Percentiles rank a stretch among this genome's conserved stretches.
Conservation (phyloP, 2,329 filamentous ascomycete genomes). For the Aureobasidium sp. region DNA sequence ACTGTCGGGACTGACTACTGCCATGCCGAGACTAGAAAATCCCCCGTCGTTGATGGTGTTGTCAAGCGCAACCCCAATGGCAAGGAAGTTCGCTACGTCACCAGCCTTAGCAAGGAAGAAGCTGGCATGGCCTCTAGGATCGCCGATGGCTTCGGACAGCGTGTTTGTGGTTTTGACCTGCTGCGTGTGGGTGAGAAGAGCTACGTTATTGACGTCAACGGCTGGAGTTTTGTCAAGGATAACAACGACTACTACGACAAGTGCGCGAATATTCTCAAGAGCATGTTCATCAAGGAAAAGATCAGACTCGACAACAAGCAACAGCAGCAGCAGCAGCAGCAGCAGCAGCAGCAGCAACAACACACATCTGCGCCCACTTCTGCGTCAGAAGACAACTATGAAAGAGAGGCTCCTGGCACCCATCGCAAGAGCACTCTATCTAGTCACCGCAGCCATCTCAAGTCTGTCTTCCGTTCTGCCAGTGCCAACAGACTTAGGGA, state of each 20-base stretch:
- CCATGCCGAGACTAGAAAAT: slow-evolving; percentile 95
- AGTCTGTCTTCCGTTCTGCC: slow-evolving; percentile 56
- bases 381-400: slow-evolving; percentile 20
- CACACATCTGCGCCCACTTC: slow-evolving; percentile 15
- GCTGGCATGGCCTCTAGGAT: slow-evolving; percentile 83
- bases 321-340: slow-evolving; percentile 17
- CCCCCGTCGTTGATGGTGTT: slow-evolving; percentile 90
- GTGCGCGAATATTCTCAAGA: slow-evolving; percentile 74
- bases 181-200: slow-evolving; percentile 81
- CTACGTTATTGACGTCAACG: slow-evolving; percentile 97
- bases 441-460: slow-evolving; percentile 41
- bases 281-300: slow-evolving; percentile 81
- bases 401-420: slow-evolving; percentile 17
- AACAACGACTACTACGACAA: slow-evolving; percentile 98
- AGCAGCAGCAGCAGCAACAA: slow-evolving; percentile 7
- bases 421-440: slow-evolving; percentile 29
- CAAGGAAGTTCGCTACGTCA: slow-evolving; percentile 94
- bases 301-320: slow-evolving; percentile 44
- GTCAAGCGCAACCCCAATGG: slow-evolving; percentile 95
- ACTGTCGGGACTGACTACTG: slow-evolving; percentile 90
- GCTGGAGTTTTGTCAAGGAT: slow-evolving; percentile 99
- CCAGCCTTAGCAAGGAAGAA: slow-evolving; percentile 72
- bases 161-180: slow-evolving; percentile 93
- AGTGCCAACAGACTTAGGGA: slow-evolving; percentile 54
- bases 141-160: slow-evolving; percentile 82